Base-by-base conservation (phyloP, 352 stramenopile genomes). In the Phytopythium litorale region DNA sequence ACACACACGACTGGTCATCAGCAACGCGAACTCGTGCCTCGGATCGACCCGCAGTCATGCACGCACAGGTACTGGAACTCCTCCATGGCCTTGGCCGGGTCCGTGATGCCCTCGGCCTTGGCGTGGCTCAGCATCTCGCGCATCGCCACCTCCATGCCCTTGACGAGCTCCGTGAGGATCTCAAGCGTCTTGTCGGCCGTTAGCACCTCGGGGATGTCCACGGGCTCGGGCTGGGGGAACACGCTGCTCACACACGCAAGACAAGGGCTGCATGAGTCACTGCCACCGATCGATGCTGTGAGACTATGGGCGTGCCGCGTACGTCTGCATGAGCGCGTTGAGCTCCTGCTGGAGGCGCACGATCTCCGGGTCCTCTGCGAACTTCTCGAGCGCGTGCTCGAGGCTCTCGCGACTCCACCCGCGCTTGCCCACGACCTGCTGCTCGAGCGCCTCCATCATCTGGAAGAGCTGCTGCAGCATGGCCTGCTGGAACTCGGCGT, bases 71-170 rank as follows among this genome's bases (percentile, higher is more conserved):
- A 64, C 73, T 89, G 80, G 66, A 90, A 92, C 56, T 91, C 84
- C 42, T 90, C 74, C 81, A 92, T 88, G 21, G 83, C 84, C 53
- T 86, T 79, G 48, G 60, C 56, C 2, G 70, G 72, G 62, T 94
- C 81, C 48, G 75, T 88, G 54, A 95, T 92, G 19, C 86, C 86
- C 33, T 92, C 82, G 38, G 68, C 63, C 45, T 76, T 72, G 21
- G 86, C 86, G 51, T 95, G 81, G 7, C 64, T 59, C 58, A 95
- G 75, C 77, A 88, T 91, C 46, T 91, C 84, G 28, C 64, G 61
- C 81, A 93, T 89, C n/a, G 86, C 86, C 53, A 75, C 75, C 65
- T 91, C 83, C 81, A 93, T 92, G 37, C 73, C 79, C 56, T 79
- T 76, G 43, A 91, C 78, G 50, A 95, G 77, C 56, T 76, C 58